phyloP scores from a whole-genome alignment of 176 grass and related monocot species.

The Sorghum bicolor region Sorghum_bicolor_NCBIv3 NC_012875.2:53424501-53425000 shows the following conservation, averaged over 20 bases:
- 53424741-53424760: constrained; percentile 59
- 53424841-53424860: constrained; percentile 77
- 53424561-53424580: constrained; percentile 81
- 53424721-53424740: constrained; percentile 40
- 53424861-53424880: constrained; percentile 56
- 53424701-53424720: not conserved
- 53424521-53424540: not conserved
- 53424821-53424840: constrained; percentile 46
- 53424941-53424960: constrained; percentile 4
- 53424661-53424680: not conserved
- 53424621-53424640: constrained; percentile 44
- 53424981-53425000: constrained; percentile 63
- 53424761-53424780: constrained; percentile 98
- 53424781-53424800: constrained; percentile 63
- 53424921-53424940: constrained; percentile 28
- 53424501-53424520: not conserved
- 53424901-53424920: not conserved
- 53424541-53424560: constrained; percentile 53
- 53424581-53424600: constrained; percentile 76
- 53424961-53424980: constrained; percentile 17
- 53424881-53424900: constrained; percentile 11
- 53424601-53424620: constrained; percentile 67
- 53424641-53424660: not conserved
- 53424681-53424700: not conserved
- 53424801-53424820: constrained; percentile 50